phyloP scores from a whole-genome alignment of 176 grass and related monocot genomes.

The Typha latifolia region DNA sequence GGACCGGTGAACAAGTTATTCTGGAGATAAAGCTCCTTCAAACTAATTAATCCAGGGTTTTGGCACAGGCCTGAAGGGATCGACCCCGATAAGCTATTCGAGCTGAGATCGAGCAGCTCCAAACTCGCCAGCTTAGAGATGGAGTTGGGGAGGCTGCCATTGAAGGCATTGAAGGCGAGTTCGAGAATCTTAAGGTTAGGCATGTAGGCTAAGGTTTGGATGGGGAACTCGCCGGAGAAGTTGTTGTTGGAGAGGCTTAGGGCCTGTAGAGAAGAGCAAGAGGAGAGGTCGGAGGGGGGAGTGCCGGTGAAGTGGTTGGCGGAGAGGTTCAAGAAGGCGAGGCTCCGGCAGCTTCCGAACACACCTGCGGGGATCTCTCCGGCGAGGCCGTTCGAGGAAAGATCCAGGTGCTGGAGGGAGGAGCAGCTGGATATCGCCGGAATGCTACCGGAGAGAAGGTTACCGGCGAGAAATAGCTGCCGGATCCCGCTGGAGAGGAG shows the following conservation, averaged over 20 bases:
- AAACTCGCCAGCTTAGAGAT: constrained; percentile 11
- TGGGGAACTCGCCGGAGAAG: constrained; percentile 23
- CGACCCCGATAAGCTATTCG: constrained; percentile 12
- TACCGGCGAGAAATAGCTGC: constrained; percentile 5
- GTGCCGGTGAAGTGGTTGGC: constrained; percentile 17
- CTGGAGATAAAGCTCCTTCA: constrained; percentile 21
- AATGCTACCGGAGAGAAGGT: constrained; percentile 5
- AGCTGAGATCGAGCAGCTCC: constrained; percentile 20
- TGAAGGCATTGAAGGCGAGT: constrained; percentile 21
- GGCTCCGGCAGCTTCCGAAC: constrained; percentile 14
- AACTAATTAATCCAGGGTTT: background rate
- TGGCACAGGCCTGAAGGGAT: constrained; percentile 13
- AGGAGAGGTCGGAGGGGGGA: constrained; percentile 17
- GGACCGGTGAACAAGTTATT: constrained; percentile 14
- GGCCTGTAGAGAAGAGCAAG: constrained; percentile 2
- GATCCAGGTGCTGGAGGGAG: constrained; percentile 11
- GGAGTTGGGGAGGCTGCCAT: constrained; percentile 6
- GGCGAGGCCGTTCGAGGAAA: constrained; percentile 8
- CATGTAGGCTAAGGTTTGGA: constrained; percentile 3
- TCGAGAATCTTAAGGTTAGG: constrained; percentile 17
- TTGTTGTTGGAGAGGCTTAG: constrained; percentile 22
- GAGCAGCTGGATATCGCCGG: constrained; percentile 16
- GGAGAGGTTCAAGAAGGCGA: constrained; percentile 22
- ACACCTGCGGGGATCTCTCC: constrained; percentile 7
- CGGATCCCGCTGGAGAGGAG: constrained; percentile 4